Conservation (phyloP, 1,284 basidiomycete genomes). For the Bjerkandera adusta region DNA sequence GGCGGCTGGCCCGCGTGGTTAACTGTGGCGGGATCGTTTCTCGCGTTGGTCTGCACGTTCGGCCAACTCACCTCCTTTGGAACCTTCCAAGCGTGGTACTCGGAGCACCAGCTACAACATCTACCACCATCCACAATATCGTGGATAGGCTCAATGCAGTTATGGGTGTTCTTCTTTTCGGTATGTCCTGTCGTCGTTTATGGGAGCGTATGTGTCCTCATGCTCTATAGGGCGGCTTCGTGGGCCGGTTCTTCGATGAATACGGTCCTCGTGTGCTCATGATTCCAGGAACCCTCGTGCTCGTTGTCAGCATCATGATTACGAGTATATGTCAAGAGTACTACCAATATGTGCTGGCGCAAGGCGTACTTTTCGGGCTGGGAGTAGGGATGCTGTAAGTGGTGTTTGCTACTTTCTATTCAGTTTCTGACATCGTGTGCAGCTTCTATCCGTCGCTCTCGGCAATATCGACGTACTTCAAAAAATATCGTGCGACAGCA, state of each 20-base stretch:
- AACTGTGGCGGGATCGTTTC: slow-evolving; percentile 33
- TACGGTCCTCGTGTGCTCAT: slow-evolving; percentile 31
- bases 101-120: slow-evolving; percentile 35
- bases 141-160: slow-evolving; percentile 47
- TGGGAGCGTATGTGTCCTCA: slow-evolving; percentile 3
- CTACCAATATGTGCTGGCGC: slow-evolving; percentile 38
- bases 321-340: slow-evolving; percentile 35
- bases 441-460: slow-evolving; percentile 30
- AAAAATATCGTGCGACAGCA: slow-evolving; percentile 53
- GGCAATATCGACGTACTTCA: slow-evolving; percentile 47
- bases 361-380: slow-evolving; percentile 35
- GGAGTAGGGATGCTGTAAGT: slow-evolving; percentile 36
- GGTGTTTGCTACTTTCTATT: not conserved
- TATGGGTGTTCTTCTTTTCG: slow-evolving; percentile 39
- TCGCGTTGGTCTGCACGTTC: slow-evolving; percentile 37
- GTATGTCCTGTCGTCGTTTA: slow-evolving; percentile 19
- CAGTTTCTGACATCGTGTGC: not conserved
- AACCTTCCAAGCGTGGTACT: slow-evolving; percentile 44
- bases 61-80: slow-evolving; percentile 38
- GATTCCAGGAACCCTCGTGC: slow-evolving; percentile 30
- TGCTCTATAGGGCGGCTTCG: slow-evolving; percentile 29
- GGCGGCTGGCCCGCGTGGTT: slow-evolving; percentile 35
- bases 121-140: slow-evolving; percentile 39
- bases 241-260: slow-evolving; percentile 36
- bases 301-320: slow-evolving; percentile 36